These are phyloP conservation scores for Sonneratia caseolaris DNA, from an alignment of 345 rosid species.

Conservation along the genomic window DNA sequence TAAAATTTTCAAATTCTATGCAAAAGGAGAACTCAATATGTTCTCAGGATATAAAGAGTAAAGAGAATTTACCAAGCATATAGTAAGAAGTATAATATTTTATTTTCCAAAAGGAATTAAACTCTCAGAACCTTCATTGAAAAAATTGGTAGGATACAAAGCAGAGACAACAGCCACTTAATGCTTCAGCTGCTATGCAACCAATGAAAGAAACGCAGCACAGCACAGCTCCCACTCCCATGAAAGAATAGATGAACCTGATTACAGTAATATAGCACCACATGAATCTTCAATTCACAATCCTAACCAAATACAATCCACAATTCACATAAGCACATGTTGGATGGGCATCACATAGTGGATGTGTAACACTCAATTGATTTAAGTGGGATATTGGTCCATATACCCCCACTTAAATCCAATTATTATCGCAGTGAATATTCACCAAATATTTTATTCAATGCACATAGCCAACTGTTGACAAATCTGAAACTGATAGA, in stretches of 20 bases:
- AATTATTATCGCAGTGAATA: too few relatives aligned
- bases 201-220: conserved; percentile 66
- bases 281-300: not conserved
- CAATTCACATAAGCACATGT: too few relatives aligned
- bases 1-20: not conserved
- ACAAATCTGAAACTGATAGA: not conserved
- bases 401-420: too few relatives aligned
- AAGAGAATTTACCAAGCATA: not conserved
- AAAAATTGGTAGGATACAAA: conserved; percentile 58
- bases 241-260: conserved; percentile 95
- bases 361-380: too few relatives aligned
- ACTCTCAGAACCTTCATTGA: not conserved
- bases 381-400: too few relatives aligned
- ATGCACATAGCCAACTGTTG: not conserved
- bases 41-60: not conserved
- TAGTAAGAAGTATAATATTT: not conserved
- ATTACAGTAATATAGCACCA: conserved; percentile 7
- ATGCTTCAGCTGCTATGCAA: conserved; percentile 84
- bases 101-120: not conserved
- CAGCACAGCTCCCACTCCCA: conserved; percentile 72
- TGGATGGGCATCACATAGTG: too few relatives aligned
- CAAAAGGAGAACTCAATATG: not conserved
- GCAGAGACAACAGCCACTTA: conserved; percentile 83
- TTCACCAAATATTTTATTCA: too few relatives aligned
- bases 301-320: not conserved